These are phyloP conservation scores for Entelexis paramagnoliae DNA, from an alignment of 1,139 yeast species.

Conservation along the genomic window DNA sequence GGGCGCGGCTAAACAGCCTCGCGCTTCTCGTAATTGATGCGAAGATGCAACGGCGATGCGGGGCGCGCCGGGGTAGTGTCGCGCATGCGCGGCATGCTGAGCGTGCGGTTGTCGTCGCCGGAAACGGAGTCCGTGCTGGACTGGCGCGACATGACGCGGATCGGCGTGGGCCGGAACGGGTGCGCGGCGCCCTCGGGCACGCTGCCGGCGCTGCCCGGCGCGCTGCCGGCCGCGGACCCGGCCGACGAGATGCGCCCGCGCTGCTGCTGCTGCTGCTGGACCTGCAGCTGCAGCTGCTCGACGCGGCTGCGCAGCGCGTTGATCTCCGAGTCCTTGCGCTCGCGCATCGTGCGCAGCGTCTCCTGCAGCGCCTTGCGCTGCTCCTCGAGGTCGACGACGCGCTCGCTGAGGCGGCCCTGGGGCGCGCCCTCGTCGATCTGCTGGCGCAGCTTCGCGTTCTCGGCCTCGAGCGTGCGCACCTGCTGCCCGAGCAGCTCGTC, in stretches of 20 bases:
- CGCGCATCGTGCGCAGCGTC: constrained; percentile 32
- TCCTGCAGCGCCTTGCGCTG: constrained; percentile 39
- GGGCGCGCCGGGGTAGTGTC: constrained; percentile 9
- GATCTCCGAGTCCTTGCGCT: constrained; percentile 34
- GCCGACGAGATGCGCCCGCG: constrained; percentile 3
- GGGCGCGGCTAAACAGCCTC: not conserved
- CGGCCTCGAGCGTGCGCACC: constrained; percentile 27
- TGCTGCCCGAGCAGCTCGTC: constrained; percentile 29
- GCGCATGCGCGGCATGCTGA: constrained; percentile 16
- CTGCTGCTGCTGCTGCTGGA: constrained; percentile 6
- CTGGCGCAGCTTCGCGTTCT: constrained; percentile 29
- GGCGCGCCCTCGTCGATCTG: constrained; percentile 29
- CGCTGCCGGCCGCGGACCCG: not conserved
- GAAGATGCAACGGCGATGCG: constrained; percentile 16
- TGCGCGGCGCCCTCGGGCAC: not conserved
- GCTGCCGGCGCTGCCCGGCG: constrained; percentile 1
- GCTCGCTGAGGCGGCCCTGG: constrained; percentile 32
- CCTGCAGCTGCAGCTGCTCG: constrained; percentile 14
- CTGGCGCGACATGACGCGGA: constrained; percentile 3
- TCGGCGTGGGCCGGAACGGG: constrained; percentile 4
- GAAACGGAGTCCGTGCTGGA: not conserved
- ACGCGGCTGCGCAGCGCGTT: constrained; percentile 29
- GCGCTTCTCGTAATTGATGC: constrained; percentile 12
- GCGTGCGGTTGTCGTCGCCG: constrained; percentile 3
- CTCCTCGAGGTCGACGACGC: constrained; percentile 32